phyloP scores from a whole-genome alignment of 257 asterid genomes.

The Forsythia viridissima region DNA sequence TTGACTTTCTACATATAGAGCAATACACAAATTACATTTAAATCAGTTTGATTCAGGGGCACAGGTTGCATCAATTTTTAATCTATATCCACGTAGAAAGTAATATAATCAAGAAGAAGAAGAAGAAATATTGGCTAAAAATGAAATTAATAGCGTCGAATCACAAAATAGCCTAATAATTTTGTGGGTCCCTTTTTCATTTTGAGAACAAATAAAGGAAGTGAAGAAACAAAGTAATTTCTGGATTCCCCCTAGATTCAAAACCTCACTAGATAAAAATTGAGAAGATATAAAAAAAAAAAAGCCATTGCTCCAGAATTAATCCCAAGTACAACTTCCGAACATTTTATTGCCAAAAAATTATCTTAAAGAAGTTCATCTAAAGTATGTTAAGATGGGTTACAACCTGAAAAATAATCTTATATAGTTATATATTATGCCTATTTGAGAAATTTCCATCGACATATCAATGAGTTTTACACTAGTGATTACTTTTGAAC shows the following conservation, averaged over 20 bases:
- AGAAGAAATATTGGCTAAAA: too few relatives aligned
- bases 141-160: not conserved
- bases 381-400: not conserved
- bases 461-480: not conserved
- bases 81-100: not conserved
- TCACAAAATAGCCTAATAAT: not conserved
- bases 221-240: not conserved
- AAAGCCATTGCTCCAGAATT: not conserved
- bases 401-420: not conserved
- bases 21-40: not conserved
- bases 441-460: not conserved
- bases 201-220: not conserved
- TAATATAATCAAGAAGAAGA: too few relatives aligned
- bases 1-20: slow-evolving; percentile 58
- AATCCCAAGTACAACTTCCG: not conserved
- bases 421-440: not conserved
- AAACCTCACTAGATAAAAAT: not conserved
- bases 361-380: not conserved
- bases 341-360: not conserved
- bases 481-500: not conserved
- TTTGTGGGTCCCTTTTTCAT: not conserved
- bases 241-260: not conserved
- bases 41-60: not conserved
- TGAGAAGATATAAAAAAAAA: too few relatives aligned
- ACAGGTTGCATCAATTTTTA: not conserved